phyloP scores from a whole-genome alignment of 257 asterid genomes.

The Solanum appendiculatum region DNA sequence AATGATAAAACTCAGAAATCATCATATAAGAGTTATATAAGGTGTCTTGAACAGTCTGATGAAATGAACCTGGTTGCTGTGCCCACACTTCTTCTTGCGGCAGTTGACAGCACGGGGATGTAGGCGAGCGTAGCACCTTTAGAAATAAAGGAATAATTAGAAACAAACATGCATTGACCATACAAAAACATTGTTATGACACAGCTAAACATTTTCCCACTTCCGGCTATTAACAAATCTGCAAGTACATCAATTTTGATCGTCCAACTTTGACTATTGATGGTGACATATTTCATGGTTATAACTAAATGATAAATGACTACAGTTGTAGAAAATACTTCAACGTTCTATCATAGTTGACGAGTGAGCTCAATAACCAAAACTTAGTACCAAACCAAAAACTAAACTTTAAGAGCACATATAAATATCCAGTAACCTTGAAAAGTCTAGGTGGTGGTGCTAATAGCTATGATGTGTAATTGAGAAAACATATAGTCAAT shows the following conservation, averaged over 20 bases:
- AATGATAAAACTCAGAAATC: background rate
- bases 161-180: background rate
- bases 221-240: background rate
- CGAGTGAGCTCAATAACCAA: background rate
- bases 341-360: background rate
- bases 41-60: background rate
- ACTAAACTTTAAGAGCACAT: background rate
- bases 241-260: background rate
- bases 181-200: background rate
- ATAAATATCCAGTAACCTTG: background rate
- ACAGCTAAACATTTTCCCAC: background rate
- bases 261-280: background rate
- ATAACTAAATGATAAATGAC: background rate
- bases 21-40: background rate
- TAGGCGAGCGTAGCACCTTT: conserved; percentile 4
- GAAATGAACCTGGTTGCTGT: conserved; percentile 1
- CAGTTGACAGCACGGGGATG: conserved; percentile 9
- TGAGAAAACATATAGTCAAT: background rate
- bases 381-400: background rate
- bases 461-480: background rate
- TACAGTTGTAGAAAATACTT: background rate
- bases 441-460: no score
- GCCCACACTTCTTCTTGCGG: conserved; percentile 9
- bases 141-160: background rate
- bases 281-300: background rate